Conservation (phyloP, 108 stramenopile species). For the Nitzschia sp. region DNA sequence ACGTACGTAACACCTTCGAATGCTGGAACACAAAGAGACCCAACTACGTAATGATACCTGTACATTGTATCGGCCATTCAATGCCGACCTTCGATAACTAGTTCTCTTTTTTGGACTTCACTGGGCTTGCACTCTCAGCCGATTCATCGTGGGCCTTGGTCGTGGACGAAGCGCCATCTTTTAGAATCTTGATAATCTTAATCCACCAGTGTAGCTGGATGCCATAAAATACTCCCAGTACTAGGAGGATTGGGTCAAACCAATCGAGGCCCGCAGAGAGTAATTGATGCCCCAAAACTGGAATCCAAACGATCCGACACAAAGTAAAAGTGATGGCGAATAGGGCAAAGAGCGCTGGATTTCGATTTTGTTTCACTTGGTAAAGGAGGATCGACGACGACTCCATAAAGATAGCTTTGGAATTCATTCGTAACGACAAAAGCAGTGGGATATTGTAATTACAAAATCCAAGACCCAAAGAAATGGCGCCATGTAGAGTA, state of each 20-base stretch:
- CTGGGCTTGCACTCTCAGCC: too few species aligned
- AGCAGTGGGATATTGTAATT: conserved; percentile 28
- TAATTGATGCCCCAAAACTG: conserved; percentile 27
- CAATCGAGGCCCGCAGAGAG: conserved; percentile 13
- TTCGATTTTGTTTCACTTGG: conserved; percentile 29
- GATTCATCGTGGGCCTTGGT: too few species aligned
- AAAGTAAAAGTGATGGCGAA: conserved; percentile 41
- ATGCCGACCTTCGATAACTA: too few species aligned
- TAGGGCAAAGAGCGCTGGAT: conserved; percentile 30
- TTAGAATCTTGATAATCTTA: conserved; percentile 32
- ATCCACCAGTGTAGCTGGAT: conserved; percentile 26
- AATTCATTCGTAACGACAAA: conserved; percentile 39
- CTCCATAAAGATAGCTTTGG: conserved; percentile 37
- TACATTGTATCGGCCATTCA: too few species aligned
- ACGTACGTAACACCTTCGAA: too few species aligned
- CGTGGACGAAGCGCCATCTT: conserved; percentile 16
- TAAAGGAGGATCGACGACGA: conserved; percentile 20
- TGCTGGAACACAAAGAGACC: too few species aligned
- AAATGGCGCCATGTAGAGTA: conserved; percentile 28
- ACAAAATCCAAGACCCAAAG: conserved; percentile 21
- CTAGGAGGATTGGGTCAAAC: conserved; percentile 13
- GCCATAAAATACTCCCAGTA: conserved; percentile 18
- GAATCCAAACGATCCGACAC: conserved; percentile 53
- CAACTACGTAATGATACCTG: too few species aligned
- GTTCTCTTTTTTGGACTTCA: too few species aligned